Conservation (phyloP, 352 stramenopile genomes). For the Plasmopara viticola region DNA sequence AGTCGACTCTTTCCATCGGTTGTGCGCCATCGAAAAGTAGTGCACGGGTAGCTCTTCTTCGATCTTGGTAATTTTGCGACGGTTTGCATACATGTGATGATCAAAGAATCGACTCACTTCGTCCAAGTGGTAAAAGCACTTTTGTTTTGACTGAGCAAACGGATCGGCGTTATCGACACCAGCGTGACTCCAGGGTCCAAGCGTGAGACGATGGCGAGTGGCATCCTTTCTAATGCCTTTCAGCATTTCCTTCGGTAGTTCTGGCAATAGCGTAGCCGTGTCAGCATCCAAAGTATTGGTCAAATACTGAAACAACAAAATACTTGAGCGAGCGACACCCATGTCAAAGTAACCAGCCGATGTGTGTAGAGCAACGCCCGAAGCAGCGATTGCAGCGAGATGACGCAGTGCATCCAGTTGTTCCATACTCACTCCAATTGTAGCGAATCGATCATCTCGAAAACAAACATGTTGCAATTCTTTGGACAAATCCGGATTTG, state of each 20-base stretch:
- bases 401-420: conserved; percentile 53
- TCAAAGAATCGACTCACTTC: conserved; percentile 84
- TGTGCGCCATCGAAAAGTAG: conserved; percentile 76
- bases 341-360: conserved; percentile 80
- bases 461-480: conserved; percentile 52
- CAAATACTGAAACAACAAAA: conserved; percentile 74
- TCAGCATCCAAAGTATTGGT: conserved; percentile 68
- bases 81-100: conserved; percentile 67
- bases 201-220: conserved; percentile 54
- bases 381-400: conserved; percentile 53
- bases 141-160: conserved; percentile 74
- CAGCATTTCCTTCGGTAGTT: conserved; percentile 35
- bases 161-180: conserved; percentile 77
- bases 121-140: conserved; percentile 79
- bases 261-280: conserved; percentile 41
- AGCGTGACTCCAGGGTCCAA: conserved; percentile 78
- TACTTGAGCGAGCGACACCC: conserved; percentile 59
- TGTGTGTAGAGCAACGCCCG: conserved; percentile 60
- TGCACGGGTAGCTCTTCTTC: conserved; percentile 70
- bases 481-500: conserved; percentile 49
- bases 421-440: conserved; percentile 31
- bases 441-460: conserved; percentile 56
- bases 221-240: conserved; percentile 30
- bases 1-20: conserved; percentile 58
- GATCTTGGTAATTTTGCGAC: conserved; percentile 44